Evolutionary conservation across 1,284 basidiomycete species (phyloP).

Genomic region (Mycena sp.): DNA sequence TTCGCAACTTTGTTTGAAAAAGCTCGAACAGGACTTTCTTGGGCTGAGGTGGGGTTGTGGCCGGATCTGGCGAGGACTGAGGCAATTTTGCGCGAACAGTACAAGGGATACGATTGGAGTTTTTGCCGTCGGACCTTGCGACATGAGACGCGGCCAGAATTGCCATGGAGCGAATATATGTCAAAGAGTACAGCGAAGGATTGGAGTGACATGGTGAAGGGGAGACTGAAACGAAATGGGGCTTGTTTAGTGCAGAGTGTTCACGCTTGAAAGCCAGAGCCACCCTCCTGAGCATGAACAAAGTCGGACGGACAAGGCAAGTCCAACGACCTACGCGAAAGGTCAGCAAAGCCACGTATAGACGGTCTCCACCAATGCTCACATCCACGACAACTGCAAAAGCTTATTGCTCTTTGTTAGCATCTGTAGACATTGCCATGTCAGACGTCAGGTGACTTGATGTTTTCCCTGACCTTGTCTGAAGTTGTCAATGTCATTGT

Average conservation of each 20-base stretch:
- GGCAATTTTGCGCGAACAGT: not conserved
- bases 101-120: not conserved
- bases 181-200: constrained; percentile 31
- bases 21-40: constrained; percentile 9
- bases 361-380: no score
- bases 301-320: not conserved
- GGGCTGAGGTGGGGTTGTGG: not conserved
- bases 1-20: constrained; percentile 12
- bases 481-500: no score
- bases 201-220: constrained; percentile 25
- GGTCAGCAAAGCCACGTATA: no score
- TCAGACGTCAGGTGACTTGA: no score
- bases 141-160: not conserved
- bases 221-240: constrained; percentile 2
- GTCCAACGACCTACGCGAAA: not conserved
- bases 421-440: no score
- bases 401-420: no score
- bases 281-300: constrained; percentile 31
- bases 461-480: no score
- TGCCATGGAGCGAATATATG: constrained; percentile 20
- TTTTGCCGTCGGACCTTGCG: not conserved
- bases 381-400: no score
- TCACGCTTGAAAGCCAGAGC: constrained; percentile 23
- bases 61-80: not conserved
- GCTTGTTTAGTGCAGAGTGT: constrained; percentile 3